Evolutionary conservation across 140 eudicot species (phyloP).

Genomic region (Anethum foeniculum): DNA sequence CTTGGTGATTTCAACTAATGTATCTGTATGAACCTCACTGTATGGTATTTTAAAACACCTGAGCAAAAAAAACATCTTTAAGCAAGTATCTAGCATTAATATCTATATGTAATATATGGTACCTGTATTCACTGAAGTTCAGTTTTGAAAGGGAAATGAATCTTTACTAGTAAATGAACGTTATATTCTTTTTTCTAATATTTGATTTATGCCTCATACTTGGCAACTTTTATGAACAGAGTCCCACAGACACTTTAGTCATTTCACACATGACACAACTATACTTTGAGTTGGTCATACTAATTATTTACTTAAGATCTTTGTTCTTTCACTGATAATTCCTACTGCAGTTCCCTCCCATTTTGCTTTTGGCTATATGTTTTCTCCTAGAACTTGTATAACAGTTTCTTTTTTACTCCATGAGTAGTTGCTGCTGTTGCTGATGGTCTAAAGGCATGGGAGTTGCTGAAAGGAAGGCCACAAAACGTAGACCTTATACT

Average conservation of each 20-base stretch:
- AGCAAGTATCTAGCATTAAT: not conserved
- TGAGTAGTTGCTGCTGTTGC: conserved; percentile 82
- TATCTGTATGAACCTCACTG: not conserved
- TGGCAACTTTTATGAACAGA: not conserved
- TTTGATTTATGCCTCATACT: not conserved
- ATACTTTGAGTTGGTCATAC: not conserved
- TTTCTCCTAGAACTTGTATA: not conserved
- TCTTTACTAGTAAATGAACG: not conserved
- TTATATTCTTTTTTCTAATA: not conserved
- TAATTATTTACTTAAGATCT: not conserved
- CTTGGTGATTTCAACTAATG: not conserved
- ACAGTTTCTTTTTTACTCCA: not conserved
- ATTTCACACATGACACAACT: not conserved
- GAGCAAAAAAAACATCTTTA: not conserved
- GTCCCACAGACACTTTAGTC: not conserved
- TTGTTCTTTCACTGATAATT: not conserved
- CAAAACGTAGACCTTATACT: conserved; percentile 65
- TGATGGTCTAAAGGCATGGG: conserved; percentile 98
- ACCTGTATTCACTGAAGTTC: not conserved
- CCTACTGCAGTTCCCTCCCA: not conserved
- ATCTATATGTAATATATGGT: not conserved
- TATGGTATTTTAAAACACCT: not conserved
- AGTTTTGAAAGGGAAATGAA: not conserved
- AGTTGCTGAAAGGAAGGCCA: conserved; percentile 63
- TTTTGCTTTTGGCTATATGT: not conserved